Percentiles rank a stretch among this genome's conserved stretches.
phyloP scores from a whole-genome alignment of 305 asterid species.

The Plantago lanceolata region DNA sequence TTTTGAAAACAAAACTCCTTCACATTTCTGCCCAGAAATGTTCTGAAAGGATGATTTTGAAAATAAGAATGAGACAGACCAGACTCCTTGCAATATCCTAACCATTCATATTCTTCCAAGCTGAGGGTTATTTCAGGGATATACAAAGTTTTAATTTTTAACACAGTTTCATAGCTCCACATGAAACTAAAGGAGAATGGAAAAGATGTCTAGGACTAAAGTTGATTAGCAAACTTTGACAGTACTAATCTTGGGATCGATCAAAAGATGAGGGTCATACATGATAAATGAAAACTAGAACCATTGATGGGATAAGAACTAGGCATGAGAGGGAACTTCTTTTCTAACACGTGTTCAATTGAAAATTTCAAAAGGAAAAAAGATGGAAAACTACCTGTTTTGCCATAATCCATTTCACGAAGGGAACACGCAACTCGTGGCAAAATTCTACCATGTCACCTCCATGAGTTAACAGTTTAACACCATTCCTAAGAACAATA shows the following conservation, averaged over 20 bases:
- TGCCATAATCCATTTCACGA: slow-evolving; percentile 67
- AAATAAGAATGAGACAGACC: too few relatives aligned
- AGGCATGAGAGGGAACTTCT: not conserved
- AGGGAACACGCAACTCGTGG: slow-evolving; percentile 84
- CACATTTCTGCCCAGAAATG: too few relatives aligned
- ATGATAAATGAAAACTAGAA: slow-evolving; percentile 8
- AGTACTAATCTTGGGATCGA: not conserved
- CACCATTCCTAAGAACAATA: slow-evolving; percentile 46
- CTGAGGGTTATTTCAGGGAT: too few relatives aligned
- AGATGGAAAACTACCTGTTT: slow-evolving; percentile 54
- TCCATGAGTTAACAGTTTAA: slow-evolving; percentile 77
- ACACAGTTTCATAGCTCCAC: too few relatives aligned
- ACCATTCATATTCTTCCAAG: too few relatives aligned
- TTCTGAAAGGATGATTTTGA: too few relatives aligned
- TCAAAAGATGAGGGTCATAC: not conserved
- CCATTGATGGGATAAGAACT: slow-evolving; percentile 13
- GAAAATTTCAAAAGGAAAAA: slow-evolving; percentile 4
- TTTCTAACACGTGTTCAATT: not conserved
- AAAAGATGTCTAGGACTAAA: too few relatives aligned
- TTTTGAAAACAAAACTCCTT: too few relatives aligned
- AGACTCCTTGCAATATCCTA: too few relatives aligned
- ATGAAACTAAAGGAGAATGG: too few relatives aligned
- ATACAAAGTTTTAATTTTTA: too few relatives aligned
- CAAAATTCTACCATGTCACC: slow-evolving; percentile 94
- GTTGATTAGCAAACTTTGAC: not conserved